Evolutionary conservation across 2,329 filamentous ascomycete genomes (phyloP), one percentile per base, ranked within the genome.

Genomic region (Talaromyces piceae): DNA sequence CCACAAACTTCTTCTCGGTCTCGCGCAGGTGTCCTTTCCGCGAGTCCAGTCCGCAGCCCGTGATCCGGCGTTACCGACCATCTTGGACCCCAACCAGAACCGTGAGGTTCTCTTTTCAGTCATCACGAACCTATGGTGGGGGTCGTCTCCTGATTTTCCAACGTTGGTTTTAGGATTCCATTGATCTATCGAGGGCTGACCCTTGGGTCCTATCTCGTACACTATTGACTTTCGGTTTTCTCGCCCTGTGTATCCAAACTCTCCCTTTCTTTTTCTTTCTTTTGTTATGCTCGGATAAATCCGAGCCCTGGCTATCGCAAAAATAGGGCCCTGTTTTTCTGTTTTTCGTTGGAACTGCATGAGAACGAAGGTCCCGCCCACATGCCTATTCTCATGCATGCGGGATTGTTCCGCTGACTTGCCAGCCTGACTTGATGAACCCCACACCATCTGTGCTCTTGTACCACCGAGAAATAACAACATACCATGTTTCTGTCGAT

Each of bases 101-200:
- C 6, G 18, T 11, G 12, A n/a, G 4, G 9, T 22, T 23, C 18
- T 8, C 7, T 13, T 25, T n/a, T n/a, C n/a, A n/a, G 39, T 41
- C 39, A 41, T 41, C 39, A 25, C 39, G 39, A 41, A 41, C 39
- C 39, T 41, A 41, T 41, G 39, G 39, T 41, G 39, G 39, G 39
- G 31, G 31, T 37, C 31, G 18, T 37, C n/a, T 16, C 31, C 31
- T 37, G 31, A 37, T 37, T 18, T 37, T 18, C 31, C 31, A 37
- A 18, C 31, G 31, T 37, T 37, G 31, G 31, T 18, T 37, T 9
- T 16, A 37, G 18, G n/a, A 18, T 16, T 13, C 4, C 18, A 18
- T 18, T 37, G n/a, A 18, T 8, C 18, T 16, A 18, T 37, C n/a
- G n/a, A 16, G 18, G 31, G 31, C 31, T 37, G 31, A 37, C 31